Percentiles rank a stretch among this genome's conserved stretches.
phyloP scores from a whole-genome alignment of 2,329 filamentous ascomycete species.

The Phialocephala sp. region DNA sequence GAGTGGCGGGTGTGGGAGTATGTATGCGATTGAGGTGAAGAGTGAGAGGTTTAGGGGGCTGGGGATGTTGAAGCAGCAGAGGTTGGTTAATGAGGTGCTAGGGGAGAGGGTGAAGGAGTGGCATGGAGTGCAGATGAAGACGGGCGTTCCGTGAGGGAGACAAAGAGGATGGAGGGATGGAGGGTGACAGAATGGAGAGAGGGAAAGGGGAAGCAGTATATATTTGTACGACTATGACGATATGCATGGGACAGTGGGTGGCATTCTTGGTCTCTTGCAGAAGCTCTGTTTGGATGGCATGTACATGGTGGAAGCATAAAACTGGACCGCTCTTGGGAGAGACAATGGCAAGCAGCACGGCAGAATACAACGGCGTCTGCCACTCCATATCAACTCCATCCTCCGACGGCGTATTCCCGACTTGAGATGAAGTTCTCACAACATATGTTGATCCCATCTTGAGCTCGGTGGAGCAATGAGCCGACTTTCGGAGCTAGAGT shows the following conservation, averaged over 20 bases:
- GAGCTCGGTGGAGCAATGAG: conserved; percentile 3
- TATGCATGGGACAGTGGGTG: not conserved
- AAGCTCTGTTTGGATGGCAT: not conserved
- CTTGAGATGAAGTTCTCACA: not conserved
- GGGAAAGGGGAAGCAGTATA: not conserved
- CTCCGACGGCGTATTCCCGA: not conserved
- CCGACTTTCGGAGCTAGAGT: conserved; percentile 7
- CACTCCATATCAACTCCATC: not conserved
- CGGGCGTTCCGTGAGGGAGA: conserved; percentile 52
- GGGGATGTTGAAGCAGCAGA: conserved; percentile 79
- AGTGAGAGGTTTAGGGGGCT: conserved; percentile 73
- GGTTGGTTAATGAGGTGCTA: conserved; percentile 77
- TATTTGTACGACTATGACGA: not conserved
- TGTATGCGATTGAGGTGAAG: conserved; percentile 84
- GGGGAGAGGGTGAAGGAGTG: conserved; percentile 78
- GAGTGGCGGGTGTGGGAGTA: conserved; percentile 82
- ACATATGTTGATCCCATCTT: not conserved
- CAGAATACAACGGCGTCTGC: not conserved
- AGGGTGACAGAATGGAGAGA: not conserved
- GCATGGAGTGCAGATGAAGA: conserved; percentile 84
- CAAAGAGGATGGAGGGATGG: not conserved
- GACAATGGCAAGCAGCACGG: not conserved
- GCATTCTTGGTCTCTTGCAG: not conserved
- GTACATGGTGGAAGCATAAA: not conserved
- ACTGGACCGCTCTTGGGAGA: not conserved